These are phyloP conservation scores for Opeltia flavorubescens DNA, from an alignment of 495 filamentous ascomycete species.

Conservation along the genomic window DNA sequence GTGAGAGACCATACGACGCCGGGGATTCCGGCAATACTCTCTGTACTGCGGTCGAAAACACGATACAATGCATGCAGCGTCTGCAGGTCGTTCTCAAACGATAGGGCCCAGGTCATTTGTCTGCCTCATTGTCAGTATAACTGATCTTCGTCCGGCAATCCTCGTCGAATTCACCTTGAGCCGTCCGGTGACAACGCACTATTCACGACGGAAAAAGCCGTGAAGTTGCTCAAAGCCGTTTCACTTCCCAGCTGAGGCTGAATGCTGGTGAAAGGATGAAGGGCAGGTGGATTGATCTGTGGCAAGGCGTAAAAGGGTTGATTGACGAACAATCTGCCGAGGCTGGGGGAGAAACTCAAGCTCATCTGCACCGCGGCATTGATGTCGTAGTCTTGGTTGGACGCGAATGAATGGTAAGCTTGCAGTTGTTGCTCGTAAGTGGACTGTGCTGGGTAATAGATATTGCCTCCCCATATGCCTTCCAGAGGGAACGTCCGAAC, in stretches of 20 bases:
- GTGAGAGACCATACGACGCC: conserved; percentile 13
- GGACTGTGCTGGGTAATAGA: not conserved
- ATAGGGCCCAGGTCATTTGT: not conserved
- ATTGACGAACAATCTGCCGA: not conserved
- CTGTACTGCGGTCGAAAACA: conserved; percentile 9
- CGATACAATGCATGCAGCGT: conserved; percentile 14
- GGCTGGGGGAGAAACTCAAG: not conserved
- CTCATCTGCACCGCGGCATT: not conserved
- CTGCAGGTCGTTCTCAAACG: conserved; percentile 1
- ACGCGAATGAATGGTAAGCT: not conserved
- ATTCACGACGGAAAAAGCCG: not conserved
- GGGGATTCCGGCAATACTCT: conserved; percentile 7
- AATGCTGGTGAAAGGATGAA: conserved; percentile 2
- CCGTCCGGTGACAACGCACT: not conserved
- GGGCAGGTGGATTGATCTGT: not conserved
- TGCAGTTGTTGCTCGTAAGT: not conserved
- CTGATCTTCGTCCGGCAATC: not conserved
- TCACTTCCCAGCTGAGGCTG: conserved; percentile 1
- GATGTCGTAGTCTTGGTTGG: not conserved
- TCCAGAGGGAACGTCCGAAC: conserved; percentile 8
- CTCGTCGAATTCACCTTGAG: conserved; percentile 1
- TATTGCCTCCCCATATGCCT: not conserved
- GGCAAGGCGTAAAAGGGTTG: not conserved
- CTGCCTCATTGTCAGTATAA: not conserved
- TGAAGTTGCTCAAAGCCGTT: not conserved